These are phyloP conservation scores for Oryza glumipatula DNA, from an alignment of 176 grass and related monocot genomes.

Conservation along the genomic window DNA sequence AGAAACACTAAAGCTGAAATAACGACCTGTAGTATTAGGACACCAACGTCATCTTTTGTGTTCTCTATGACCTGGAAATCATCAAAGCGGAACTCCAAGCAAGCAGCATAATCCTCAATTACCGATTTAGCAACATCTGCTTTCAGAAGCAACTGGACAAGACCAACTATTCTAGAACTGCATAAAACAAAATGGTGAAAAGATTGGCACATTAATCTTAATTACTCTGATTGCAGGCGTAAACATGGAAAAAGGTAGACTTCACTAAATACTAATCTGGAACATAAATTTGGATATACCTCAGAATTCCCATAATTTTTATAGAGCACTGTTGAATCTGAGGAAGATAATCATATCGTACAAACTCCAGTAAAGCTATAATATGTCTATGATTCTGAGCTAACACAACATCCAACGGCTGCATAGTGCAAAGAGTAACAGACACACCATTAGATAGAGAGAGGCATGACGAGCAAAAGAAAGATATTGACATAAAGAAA, in stretches of 20 bases:
- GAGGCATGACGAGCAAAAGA: constrained; percentile 25
- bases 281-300: constrained; percentile 55
- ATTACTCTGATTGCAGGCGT: constrained; percentile 11
- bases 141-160: constrained; percentile 88
- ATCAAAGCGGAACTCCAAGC: constrained; percentile 91
- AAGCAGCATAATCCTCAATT: constrained; percentile 93
- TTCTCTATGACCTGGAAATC: constrained; percentile 84
- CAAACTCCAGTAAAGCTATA: constrained; percentile 87
- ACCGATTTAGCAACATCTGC: constrained; percentile 71
- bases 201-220: constrained; percentile 1
- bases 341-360: constrained; percentile 88
- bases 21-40: constrained; percentile 91
- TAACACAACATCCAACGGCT: constrained; percentile 91
- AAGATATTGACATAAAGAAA: constrained; percentile 21
- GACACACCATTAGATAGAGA: constrained; percentile 23
- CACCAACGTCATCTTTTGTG: constrained; percentile 77
- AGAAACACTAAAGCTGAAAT: constrained; percentile 37
- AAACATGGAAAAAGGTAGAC: not conserved
- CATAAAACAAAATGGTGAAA: constrained; percentile 31
- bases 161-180: constrained; percentile 88
- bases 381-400: constrained; percentile 78
- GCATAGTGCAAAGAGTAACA: constrained; percentile 34
- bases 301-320: constrained; percentile 85
- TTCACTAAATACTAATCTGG: constrained; percentile 2
- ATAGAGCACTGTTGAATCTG: constrained; percentile 91